Percentiles rank a stretch among this genome's conserved stretches.
phyloP scores from a whole-genome alignment of 305 asterid species.

The Fraxinus dipetala region DNA sequence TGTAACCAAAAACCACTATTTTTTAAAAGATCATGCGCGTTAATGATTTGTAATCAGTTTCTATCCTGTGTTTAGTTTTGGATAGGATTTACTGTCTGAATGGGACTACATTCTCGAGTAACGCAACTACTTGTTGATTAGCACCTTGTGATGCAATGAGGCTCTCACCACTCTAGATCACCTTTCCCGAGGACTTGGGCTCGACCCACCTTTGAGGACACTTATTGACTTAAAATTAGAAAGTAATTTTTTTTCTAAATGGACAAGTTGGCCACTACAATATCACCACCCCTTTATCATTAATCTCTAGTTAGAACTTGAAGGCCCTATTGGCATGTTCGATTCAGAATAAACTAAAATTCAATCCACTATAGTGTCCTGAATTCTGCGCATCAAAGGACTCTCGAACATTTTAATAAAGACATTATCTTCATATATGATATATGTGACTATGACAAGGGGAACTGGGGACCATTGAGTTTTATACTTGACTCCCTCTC shows the following conservation, averaged over 20 bases:
- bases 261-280: neutral
- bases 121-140: neutral
- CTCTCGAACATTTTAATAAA: neutral
- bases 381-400: neutral
- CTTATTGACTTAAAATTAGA: neutral
- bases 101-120: neutral
- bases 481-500: constrained; percentile 43
- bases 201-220: neutral
- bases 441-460: constrained; percentile 25
- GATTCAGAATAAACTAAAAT: neutral
- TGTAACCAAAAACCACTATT: neutral
- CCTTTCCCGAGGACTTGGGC: neutral
- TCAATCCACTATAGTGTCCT: neutral
- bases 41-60: neutral
- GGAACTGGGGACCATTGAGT: constrained; percentile 47
- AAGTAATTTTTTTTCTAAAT: too few relatives aligned
- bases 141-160: neutral
- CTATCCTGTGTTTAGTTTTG: neutral
- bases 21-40: neutral
- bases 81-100: neutral
- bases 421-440: neutral
- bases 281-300: neutral
- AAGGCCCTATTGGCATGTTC: constrained; percentile 14
- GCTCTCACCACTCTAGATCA: neutral
- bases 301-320: neutral